phyloP scores from a whole-genome alignment of 1,139 yeast genomes.

The Geotrichum macrosporum region DNA sequence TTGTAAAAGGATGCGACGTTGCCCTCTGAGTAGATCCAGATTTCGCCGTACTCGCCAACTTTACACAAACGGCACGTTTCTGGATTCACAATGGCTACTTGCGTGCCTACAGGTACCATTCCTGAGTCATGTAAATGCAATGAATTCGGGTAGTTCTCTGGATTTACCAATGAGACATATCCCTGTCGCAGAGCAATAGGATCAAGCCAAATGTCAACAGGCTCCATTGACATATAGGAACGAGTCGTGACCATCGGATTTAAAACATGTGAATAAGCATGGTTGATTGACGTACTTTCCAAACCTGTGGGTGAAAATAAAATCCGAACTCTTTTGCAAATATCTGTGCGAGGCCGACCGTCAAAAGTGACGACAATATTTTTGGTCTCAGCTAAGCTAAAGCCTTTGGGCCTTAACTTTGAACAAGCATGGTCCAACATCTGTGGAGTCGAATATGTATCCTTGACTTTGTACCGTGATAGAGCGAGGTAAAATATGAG shows the following conservation, averaged over 20 bases:
- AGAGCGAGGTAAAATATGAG: slow-evolving; percentile 64
- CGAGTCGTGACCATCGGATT: slow-evolving; percentile 84
- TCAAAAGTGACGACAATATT: slow-evolving; percentile 82
- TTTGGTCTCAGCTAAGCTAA: slow-evolving; percentile 57
- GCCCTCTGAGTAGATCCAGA: slow-evolving; percentile 92
- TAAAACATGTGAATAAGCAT: slow-evolving; percentile 71
- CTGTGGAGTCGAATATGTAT: slow-evolving; percentile 79
- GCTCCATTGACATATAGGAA: slow-evolving; percentile 84
- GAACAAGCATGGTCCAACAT: slow-evolving; percentile 74
- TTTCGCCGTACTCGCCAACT: slow-evolving; percentile 95
- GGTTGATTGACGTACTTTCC: slow-evolving; percentile 65
- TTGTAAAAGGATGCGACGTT: slow-evolving; percentile 61
- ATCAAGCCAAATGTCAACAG: slow-evolving; percentile 81
- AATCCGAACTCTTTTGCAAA: slow-evolving; percentile 51
- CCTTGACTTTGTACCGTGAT: slow-evolving; percentile 76
- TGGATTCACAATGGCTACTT: slow-evolving; percentile 91
- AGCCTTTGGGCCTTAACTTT: slow-evolving; percentile 60
- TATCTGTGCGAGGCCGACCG: slow-evolving; percentile 64
- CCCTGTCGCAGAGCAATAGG: slow-evolving; percentile 89
- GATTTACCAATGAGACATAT: slow-evolving; percentile 72
- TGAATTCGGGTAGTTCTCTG: slow-evolving; percentile 60
- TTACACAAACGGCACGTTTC: slow-evolving; percentile 75
- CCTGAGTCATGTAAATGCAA: slow-evolving; percentile 90
- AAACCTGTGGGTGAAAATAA: slow-evolving; percentile 63
- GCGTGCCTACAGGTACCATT: slow-evolving; percentile 91